Base-by-base conservation (phyloP, 2,329 filamentous ascomycete genomes). In the Byssochlamys sp. region DNA sequence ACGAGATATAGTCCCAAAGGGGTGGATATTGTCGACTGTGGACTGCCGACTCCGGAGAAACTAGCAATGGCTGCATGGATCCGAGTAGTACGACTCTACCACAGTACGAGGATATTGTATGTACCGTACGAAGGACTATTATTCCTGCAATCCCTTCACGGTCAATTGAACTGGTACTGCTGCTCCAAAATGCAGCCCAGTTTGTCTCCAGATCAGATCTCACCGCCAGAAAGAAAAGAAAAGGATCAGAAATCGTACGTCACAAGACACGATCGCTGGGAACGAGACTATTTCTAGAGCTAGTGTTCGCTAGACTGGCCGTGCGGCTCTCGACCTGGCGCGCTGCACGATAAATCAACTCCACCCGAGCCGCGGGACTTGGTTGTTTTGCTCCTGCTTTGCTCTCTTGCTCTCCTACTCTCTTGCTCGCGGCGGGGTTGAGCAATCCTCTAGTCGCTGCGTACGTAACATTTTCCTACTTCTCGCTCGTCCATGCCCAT, bases 301-400 rank as follows among this genome's bases (percentile, higher is more conserved):
- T 45, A 45, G 39, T 45, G 39, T 45, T 10, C 19, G n/a, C n/a
- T 45, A 45, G 35, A 3, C 35, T n/a, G 35, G 12, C 4, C 4
- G 4, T 45, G 39, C 39, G n/a, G 39, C 39, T 45, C 14, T 45
- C n/a, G 51, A 29, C 28, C 28, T 12, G 14, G 56, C 57, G 60
- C 56, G 52, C 53, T 61, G 55, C 57, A 61, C 56, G 52, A 49
- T 61, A 61, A 60, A 53, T 54, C 58, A 60, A 61, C 58, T 28
- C 56, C 60, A 55, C 54, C 54, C 49, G 24, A 35, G 33, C 26
- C 3, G 33, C 35, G 3, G 24, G 52, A 55, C 33, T 50, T 52
- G 10, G 14, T 52, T 39, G n/a, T 55, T 56, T 49, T 53, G 31
- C 24, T 19, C 25, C 49, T 51, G 49, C 24, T 27, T 3, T 25